Conservation (phyloP, 139 green algal species). For the Limnomonas spitsbergensis region DNA sequence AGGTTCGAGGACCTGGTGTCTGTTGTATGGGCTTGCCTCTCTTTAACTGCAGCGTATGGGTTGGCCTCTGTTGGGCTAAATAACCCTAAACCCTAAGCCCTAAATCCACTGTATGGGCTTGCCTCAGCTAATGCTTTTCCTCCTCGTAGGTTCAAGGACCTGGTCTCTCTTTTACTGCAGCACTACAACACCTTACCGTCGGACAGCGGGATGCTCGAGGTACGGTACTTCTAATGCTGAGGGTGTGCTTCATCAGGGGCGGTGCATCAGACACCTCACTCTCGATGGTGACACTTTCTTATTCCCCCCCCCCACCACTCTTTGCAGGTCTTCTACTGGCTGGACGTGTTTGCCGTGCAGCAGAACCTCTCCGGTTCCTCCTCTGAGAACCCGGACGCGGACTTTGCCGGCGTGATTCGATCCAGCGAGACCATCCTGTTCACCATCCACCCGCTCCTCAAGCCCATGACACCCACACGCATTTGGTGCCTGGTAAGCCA, state of each 20-base stretch:
- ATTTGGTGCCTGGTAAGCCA: conserved; percentile 17
- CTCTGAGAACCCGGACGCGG: background rate
- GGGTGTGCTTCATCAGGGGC: too few species aligned
- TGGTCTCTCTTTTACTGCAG: conserved; percentile 11
- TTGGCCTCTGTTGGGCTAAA: too few species aligned
- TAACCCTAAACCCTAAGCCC: too few species aligned
- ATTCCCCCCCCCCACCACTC: too few species aligned
- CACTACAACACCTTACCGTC: conserved; percentile 6
- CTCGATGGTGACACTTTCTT: too few species aligned
- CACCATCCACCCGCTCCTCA: conserved; percentile 22
- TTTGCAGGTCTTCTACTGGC: conserved; percentile 13
- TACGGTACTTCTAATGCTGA: too few species aligned
- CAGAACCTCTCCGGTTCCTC: background rate
- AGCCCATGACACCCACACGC: background rate
- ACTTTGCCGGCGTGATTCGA: conserved; percentile 7
- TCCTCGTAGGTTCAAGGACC: conserved; percentile 17
- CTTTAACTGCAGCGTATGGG: too few species aligned
- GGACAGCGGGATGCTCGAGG: conserved; percentile 3
- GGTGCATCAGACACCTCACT: too few species aligned
- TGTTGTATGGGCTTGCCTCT: too few species aligned
- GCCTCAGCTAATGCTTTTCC: too few species aligned
- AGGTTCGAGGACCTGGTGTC: too few species aligned
- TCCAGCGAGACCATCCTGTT: background rate
- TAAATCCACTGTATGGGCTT: too few species aligned
- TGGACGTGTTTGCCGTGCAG: conserved; percentile 9